Evolutionary conservation across 2,329 filamentous ascomycete genomes (phyloP).

Genomic region (Colletotrichum incanum): DNA sequence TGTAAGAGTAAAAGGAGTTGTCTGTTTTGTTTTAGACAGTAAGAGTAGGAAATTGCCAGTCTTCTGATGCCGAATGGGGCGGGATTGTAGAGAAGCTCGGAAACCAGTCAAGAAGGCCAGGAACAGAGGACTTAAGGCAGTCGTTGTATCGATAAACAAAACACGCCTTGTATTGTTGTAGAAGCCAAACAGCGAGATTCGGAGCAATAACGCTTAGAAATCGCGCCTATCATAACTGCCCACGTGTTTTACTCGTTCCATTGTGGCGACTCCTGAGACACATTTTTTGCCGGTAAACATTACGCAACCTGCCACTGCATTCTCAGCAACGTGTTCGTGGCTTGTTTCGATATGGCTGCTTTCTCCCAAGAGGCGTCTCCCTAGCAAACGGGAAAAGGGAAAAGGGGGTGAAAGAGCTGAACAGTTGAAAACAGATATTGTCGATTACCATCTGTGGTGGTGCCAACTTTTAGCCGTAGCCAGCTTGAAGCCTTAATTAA

Average conservation of each 20-base stretch:
- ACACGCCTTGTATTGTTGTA: not conserved
- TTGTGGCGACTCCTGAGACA: not conserved
- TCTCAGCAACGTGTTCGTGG: not conserved
- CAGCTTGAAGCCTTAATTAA: too few species aligned
- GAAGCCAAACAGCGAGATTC: not conserved
- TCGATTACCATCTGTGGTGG: too few species aligned
- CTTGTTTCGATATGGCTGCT: not conserved
- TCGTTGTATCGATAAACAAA: not conserved
- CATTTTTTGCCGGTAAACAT: not conserved
- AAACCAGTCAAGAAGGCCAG: not conserved
- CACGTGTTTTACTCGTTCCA: not conserved
- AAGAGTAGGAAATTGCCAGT: not conserved
- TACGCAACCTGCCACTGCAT: not conserved
- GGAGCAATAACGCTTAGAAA: not conserved
- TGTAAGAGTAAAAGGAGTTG: slow-evolving; percentile 22
- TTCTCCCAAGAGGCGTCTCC: not conserved
- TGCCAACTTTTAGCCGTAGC: too few species aligned
- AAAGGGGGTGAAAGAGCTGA: too few species aligned
- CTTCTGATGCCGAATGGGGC: not conserved
- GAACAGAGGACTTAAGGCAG: not conserved
- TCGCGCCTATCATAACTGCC: not conserved
- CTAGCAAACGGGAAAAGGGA: too few species aligned
- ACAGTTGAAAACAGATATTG: too few species aligned
- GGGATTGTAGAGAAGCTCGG: not conserved
- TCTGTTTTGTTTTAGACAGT: not conserved